Conservation (phyloP, 106 monocot species). For the Amphibolis antarctica region DNA sequence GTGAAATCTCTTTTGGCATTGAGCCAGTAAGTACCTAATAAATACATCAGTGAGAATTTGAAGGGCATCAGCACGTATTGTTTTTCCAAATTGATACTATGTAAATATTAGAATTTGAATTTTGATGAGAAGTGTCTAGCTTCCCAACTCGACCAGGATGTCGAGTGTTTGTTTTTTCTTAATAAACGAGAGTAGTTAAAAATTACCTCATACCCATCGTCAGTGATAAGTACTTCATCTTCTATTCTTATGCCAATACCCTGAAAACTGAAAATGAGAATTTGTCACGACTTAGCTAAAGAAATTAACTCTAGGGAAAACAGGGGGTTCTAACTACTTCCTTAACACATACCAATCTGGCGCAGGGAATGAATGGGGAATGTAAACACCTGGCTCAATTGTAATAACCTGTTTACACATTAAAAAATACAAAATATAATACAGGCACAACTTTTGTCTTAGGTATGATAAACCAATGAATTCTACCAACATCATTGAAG, state of each 20-base stretch:
- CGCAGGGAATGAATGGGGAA: constrained; percentile 41
- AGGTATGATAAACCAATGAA: no score
- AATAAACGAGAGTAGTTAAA: neutral
- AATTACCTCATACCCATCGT: constrained; percentile 74
- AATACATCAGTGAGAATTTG: neutral
- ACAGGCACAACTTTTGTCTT: no score
- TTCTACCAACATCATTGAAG: no score
- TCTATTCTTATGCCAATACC: constrained; percentile 91
- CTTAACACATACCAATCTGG: constrained; percentile 38
- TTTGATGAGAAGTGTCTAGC: no score
- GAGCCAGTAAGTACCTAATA: constrained; percentile 63
- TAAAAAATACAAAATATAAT: no score
- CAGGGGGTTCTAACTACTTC: neutral
- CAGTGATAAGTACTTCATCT: constrained; percentile 93
- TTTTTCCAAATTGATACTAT: no score
- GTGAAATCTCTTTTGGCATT: constrained; percentile 62
- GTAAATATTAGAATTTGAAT: no score
- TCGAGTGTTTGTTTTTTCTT: neutral
- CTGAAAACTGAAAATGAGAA: constrained; percentile 28
- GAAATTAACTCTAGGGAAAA: neutral
- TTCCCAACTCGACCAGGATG: no score
- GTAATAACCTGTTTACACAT: constrained; percentile 79
- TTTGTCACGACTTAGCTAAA: neutral
- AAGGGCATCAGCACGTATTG: no score
- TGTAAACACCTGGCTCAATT: constrained; percentile 92